Conservation (phyloP, 148 eudicot species). For the Rhododendron griersonianum region DNA sequence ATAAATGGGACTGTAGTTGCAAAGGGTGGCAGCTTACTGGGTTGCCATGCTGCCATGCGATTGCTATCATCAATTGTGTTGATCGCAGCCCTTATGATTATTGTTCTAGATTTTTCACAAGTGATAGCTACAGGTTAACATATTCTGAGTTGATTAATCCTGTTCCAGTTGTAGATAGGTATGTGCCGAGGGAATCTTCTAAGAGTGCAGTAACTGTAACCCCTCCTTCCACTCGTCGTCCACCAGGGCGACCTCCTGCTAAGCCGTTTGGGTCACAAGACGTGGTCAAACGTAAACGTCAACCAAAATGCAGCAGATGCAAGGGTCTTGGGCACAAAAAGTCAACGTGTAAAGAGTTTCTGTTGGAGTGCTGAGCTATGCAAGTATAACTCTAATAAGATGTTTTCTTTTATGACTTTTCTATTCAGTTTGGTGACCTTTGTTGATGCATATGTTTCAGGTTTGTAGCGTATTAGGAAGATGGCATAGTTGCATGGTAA, state of each 20-base stretch:
- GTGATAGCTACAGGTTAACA: conserved; percentile 60
- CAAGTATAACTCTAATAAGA: conserved; percentile 7
- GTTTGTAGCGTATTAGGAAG: neutral
- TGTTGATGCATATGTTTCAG: neutral
- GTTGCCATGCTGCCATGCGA: conserved; percentile 83
- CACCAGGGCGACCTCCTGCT: conserved; percentile 86
- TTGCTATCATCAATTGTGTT: conserved; percentile 59
- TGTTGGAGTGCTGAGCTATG: conserved; percentile 28
- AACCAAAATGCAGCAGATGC: conserved; percentile 67
- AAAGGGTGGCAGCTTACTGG: conserved; percentile 84
- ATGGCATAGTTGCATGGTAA: neutral
- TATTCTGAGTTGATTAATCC: conserved; percentile 74
- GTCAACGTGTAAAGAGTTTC: conserved; percentile 75
- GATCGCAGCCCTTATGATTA: conserved; percentile 54
- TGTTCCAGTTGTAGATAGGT: conserved; percentile 39
- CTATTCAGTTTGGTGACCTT: neutral
- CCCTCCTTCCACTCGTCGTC: conserved; percentile 90
- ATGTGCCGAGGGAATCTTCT: conserved; percentile 37
- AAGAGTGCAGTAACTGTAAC: conserved; percentile 54
- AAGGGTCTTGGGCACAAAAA: conserved; percentile 88
- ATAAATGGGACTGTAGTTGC: conserved; percentile 75
- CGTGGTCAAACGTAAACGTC: conserved; percentile 65
- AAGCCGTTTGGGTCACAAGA: conserved; percentile 58
- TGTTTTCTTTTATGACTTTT: neutral
- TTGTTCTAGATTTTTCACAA: conserved; percentile 61